phyloP scores from a whole-genome alignment of 768 basidiomycete species.

The Xerocomus potaroensis region DNA sequence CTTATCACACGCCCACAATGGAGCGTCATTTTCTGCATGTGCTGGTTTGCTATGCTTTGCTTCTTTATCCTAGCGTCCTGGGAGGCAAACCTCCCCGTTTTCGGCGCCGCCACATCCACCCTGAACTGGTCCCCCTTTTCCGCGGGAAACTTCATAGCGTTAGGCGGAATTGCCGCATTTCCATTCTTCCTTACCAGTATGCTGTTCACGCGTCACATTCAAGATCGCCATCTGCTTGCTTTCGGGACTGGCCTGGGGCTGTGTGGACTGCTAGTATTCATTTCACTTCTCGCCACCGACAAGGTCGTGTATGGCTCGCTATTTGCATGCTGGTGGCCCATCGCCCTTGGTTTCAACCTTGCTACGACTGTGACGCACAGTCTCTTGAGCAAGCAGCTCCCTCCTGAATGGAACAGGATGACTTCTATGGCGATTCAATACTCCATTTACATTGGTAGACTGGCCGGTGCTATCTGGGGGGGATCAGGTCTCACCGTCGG shows the following conservation, averaged over 20 bases:
- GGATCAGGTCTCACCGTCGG: constrained; percentile 52
- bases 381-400: constrained; percentile 64
- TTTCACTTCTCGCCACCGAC: constrained; percentile 40
- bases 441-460: constrained; percentile 63
- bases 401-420: constrained; percentile 54
- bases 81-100: constrained; percentile 67
- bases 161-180: constrained; percentile 57
- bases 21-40: constrained; percentile 59
- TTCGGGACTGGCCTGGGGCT: constrained; percentile 49
- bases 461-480: constrained; percentile 65
- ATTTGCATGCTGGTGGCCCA: constrained; percentile 40
- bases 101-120: constrained; percentile 37
- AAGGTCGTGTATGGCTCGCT: constrained; percentile 45
- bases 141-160: constrained; percentile 67
- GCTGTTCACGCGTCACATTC: constrained; percentile 49
- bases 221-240: constrained; percentile 58
- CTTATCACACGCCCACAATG: constrained; percentile 34
- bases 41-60: constrained; percentile 65
- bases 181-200: constrained; percentile 66
- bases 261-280: constrained; percentile 48
- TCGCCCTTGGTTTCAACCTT: constrained; percentile 71
- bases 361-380: constrained; percentile 67
- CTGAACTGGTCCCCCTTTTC: constrained; percentile 58
- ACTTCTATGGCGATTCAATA: constrained; percentile 61
- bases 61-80: constrained; percentile 69